phyloP scores from a whole-genome alignment of 2,329 filamentous ascomycete genomes.

The Aspergillus sp. region DNA sequence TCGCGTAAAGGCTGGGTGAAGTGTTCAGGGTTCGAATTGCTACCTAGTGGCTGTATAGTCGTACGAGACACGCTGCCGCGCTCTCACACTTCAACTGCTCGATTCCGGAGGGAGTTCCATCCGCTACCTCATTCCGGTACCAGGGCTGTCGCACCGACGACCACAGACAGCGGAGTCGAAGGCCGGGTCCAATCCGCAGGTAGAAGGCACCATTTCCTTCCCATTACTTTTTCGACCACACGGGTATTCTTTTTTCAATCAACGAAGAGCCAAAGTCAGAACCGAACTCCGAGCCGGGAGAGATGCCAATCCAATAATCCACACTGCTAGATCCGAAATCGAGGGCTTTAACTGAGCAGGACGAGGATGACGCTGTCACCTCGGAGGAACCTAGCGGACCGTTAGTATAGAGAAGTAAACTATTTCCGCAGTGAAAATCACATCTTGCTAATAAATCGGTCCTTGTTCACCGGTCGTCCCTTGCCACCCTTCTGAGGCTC shows the following conservation, averaged over 20 bases:
- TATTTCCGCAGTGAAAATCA: conserved; percentile 33
- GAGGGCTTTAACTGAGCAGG: conserved; percentile 65
- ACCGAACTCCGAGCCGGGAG: conserved; percentile 11
- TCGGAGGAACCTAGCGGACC: conserved; percentile 68
- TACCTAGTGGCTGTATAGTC: neutral
- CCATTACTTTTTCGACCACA: conserved; percentile 1
- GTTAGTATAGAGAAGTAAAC: neutral
- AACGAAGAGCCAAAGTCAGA: conserved; percentile 8
- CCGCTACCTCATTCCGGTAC: neutral
- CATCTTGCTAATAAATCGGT: conserved; percentile 98
- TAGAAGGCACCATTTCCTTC: neutral
- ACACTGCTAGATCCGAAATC: neutral
- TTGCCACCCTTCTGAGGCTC: conserved; percentile 85
- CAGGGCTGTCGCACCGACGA: neutral
- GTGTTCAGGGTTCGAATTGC: neutral
- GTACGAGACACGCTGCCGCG: neutral
- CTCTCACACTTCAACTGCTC: neutral
- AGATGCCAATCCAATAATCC: neutral
- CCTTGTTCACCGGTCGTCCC: conserved; percentile 96
- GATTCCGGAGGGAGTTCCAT: neutral
- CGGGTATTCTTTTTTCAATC: conserved; percentile 6
- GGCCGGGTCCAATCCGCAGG: neutral
- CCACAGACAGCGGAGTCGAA: neutral
- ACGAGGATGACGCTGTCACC: conserved; percentile 88
- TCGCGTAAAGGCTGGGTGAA: no score